Conservation (phyloP, 164 flowering plant species). For the Piper betle region DNA sequence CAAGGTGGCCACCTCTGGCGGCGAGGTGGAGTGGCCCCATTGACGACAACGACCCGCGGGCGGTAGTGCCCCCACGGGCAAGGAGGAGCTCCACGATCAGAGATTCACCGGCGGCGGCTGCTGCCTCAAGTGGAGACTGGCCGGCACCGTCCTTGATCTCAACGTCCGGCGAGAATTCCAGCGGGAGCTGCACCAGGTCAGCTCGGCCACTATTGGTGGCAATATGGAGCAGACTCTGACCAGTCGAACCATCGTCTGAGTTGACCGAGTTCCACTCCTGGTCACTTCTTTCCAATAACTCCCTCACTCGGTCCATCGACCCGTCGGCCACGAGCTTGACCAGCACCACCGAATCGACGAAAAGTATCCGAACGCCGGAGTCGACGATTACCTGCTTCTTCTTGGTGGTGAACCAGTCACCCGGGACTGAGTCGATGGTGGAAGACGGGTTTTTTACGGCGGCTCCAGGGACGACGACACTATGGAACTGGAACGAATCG, state of each 20-base stretch:
- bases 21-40: slow-evolving; percentile 57
- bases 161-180: slow-evolving; percentile 48
- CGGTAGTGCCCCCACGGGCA: slow-evolving; percentile 36
- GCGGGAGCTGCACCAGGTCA: slow-evolving; percentile 52
- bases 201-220: slow-evolving; percentile 45
- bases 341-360: slow-evolving; percentile 47
- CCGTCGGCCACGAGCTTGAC: slow-evolving; percentile 35
- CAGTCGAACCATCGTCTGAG: slow-evolving; percentile 32
- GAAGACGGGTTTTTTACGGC: slow-evolving; percentile 36
- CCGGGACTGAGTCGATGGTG: slow-evolving; percentile 33
- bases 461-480: slow-evolving; percentile 72
- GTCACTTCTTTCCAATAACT: slow-evolving; percentile 52
- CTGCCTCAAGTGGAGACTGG: slow-evolving; percentile 46
- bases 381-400: slow-evolving; percentile 66
- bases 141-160: slow-evolving; percentile 38
- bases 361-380: slow-evolving; percentile 48
- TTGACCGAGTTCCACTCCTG: slow-evolving; percentile 34
- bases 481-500: slow-evolving; percentile 50
- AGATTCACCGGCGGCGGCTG: slow-evolving; percentile 41
- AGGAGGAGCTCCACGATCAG: slow-evolving; percentile 62
- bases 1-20: slow-evolving; percentile 41
- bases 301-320: slow-evolving; percentile 51
- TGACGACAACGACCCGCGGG: slow-evolving; percentile 25
- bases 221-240: slow-evolving; percentile 50
- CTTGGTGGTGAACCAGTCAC: slow-evolving; percentile 61